A percentile compares a stretch with the other conserved stretches of the same genome.
These are phyloP conservation scores for Scolecobasidium constrictum DNA, from an alignment of 2,329 filamentous ascomycete genomes.

Conservation along the genomic window DNA sequence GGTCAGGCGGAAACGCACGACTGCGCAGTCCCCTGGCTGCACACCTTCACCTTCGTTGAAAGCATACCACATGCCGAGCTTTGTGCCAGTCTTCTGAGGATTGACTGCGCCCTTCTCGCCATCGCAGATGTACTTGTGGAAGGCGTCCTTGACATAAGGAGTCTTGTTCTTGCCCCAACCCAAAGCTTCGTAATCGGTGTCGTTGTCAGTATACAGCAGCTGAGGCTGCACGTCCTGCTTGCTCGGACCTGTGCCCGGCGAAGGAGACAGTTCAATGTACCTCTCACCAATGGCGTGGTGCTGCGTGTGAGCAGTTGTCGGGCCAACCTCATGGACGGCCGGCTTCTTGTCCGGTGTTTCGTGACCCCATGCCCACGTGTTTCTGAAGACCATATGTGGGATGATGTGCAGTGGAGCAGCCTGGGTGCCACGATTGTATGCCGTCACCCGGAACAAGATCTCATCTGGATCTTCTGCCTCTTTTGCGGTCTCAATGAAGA, in stretches of 20 bases:
- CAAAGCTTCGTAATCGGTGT: constrained; percentile 72
- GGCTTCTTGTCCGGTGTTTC: constrained; percentile 70
- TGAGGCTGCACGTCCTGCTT: constrained; percentile 77
- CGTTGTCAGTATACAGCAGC: constrained; percentile 89
- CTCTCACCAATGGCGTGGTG: constrained; percentile 74
- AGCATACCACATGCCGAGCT: constrained; percentile 81
- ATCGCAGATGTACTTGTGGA: constrained; percentile 79
- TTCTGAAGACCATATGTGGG: constrained; percentile 93
- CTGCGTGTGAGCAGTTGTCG: constrained; percentile 62
- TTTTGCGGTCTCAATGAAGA: constrained; percentile 92
- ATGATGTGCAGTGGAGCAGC: constrained; percentile 86
- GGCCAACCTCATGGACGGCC: constrained; percentile 54
- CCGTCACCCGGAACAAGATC: constrained; percentile 85
- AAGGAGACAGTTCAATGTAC: constrained; percentile 78
- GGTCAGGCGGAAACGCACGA: constrained; percentile 84
- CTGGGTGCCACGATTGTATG: constrained; percentile 89
- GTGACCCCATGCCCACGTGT: constrained; percentile 92
- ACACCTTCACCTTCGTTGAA: constrained; percentile 88
- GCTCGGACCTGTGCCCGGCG: constrained; percentile 68
- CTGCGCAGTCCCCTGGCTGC: constrained; percentile 81
- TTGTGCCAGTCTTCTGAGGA: constrained; percentile 69
- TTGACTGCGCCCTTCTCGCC: constrained; percentile 73
- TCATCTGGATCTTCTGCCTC: constrained; percentile 87
- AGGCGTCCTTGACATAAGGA: constrained; percentile 88
- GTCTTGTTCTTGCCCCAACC: constrained; percentile 61